Conservation (phyloP, 2,329 filamentous ascomycete genomes). For the Clonostachys sp. region DNA sequence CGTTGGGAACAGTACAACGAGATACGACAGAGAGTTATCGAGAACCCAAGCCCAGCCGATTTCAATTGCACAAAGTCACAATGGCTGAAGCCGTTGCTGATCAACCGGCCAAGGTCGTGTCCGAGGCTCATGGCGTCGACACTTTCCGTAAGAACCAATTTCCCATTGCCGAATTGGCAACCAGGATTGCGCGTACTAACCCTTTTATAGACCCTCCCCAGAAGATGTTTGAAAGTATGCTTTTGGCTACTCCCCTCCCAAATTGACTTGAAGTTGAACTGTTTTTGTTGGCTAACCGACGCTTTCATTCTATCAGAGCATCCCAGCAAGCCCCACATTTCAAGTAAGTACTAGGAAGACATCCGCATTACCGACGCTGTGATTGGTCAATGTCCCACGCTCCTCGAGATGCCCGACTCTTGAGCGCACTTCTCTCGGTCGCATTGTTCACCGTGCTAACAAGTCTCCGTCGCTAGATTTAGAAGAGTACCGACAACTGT, state of each 20-base stretch:
- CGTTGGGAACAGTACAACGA: no score
- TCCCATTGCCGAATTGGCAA: conserved; percentile 2
- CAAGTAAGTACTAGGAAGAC: conserved; percentile 39
- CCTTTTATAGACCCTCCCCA: conserved; percentile 49
- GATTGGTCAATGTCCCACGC: no score
- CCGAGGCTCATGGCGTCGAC: conserved; percentile 75
- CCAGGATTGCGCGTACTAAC: conserved; percentile 12
- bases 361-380: neutral
- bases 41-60: no score
- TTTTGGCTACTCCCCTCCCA: neutral
- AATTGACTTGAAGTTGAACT: neutral
- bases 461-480: conserved; percentile 35
- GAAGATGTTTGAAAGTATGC: conserved; percentile 66
- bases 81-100: neutral
- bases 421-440: neutral
- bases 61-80: neutral
- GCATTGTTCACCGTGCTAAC: neutral
- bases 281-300: neutral
- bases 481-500: conserved; percentile 63
- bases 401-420: no score
- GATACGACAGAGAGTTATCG: no score
- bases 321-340: conserved; percentile 64
- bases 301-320: conserved; percentile 45
- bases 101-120: conserved; percentile 33
- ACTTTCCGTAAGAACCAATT: conserved; percentile 56